Conservation (phyloP, 768 basidiomycete species). For the Lactarius indigo region DNA sequence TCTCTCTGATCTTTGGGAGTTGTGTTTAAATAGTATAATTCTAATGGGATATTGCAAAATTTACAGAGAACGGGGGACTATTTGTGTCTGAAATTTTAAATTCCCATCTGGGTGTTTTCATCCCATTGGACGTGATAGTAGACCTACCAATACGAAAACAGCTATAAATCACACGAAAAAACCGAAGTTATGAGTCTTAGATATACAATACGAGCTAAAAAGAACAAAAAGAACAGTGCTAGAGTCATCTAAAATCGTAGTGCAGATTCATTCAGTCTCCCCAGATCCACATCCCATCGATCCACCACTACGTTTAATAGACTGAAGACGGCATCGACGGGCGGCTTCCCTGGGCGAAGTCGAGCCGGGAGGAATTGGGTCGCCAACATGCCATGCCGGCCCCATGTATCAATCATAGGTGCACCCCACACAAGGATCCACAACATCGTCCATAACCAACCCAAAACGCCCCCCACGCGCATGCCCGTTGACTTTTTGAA, state of each 20-base stretch:
- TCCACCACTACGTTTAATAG: neutral
- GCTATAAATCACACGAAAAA: no score
- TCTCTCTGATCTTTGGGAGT: no score
- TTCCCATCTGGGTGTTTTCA: no score
- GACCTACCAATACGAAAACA: no score
- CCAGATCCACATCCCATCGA: neutral
- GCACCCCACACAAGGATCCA: slow-evolving; percentile 21
- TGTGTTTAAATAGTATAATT: no score
- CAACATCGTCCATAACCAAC: slow-evolving; percentile 50
- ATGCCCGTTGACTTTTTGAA: slow-evolving; percentile 45
- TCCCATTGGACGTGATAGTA: no score
- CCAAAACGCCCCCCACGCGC: slow-evolving; percentile 45
- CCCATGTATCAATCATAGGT: slow-evolving; percentile 8
- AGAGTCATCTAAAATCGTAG: neutral
- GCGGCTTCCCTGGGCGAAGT: slow-evolving; percentile 3
- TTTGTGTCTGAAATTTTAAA: no score
- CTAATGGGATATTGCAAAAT: no score
- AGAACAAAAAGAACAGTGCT: no score
- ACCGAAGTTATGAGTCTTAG: no score
- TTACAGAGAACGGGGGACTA: no score
- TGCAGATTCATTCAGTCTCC: neutral
- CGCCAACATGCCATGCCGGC: slow-evolving; percentile 10
- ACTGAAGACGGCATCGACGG: neutral
- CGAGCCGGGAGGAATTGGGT: neutral
- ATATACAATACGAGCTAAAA: no score